These are phyloP conservation scores for Penicillium brevicompactum DNA, from an alignment of 2,329 filamentous ascomycete genomes.

Conservation along the genomic window DNA sequence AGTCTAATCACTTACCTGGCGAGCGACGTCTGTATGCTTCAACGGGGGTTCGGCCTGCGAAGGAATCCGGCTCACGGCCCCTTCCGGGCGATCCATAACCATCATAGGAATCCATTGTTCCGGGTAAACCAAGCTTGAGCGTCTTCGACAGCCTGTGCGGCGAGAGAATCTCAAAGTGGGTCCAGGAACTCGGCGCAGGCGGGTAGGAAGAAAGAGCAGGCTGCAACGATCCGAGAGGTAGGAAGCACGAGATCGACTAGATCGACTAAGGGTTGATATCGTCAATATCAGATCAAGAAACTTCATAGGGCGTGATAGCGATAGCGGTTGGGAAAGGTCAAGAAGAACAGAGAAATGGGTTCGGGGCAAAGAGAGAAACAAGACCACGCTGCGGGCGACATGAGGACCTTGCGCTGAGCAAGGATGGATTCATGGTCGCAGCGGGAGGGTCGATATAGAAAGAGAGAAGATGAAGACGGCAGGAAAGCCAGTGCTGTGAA, in stretches of 20 bases:
- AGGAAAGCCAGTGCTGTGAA: constrained; percentile 15
- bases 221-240: constrained; percentile 1
- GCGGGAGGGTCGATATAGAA: constrained; percentile 14
- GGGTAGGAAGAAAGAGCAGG: not conserved
- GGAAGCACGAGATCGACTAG: constrained; percentile 30
- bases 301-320: constrained; percentile 23
- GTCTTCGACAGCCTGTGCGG: not conserved
- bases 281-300: constrained; percentile 40
- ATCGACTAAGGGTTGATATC: constrained; percentile 40
- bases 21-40: constrained; percentile 51
- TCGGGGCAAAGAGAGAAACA: constrained; percentile 23
- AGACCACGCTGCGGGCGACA: constrained; percentile 20
- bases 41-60: constrained; percentile 33
- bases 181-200: constrained; percentile 1
- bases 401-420: constrained; percentile 16
- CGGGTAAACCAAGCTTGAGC: not conserved
- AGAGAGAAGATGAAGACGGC: constrained; percentile 22
- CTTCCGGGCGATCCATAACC: constrained; percentile 48
- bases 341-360: constrained; percentile 24
- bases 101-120: constrained; percentile 51
- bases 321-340: constrained; percentile 25
- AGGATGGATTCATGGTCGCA: constrained; percentile 15
- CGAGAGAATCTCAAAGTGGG: not conserved
- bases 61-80: constrained; percentile 43
- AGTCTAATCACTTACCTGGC: constrained; percentile 41